Evolutionary conservation across 495 filamentous ascomycete species (phyloP), one percentile per base, ranked within the genome.

Genomic region (Penicillium silybi): DNA sequence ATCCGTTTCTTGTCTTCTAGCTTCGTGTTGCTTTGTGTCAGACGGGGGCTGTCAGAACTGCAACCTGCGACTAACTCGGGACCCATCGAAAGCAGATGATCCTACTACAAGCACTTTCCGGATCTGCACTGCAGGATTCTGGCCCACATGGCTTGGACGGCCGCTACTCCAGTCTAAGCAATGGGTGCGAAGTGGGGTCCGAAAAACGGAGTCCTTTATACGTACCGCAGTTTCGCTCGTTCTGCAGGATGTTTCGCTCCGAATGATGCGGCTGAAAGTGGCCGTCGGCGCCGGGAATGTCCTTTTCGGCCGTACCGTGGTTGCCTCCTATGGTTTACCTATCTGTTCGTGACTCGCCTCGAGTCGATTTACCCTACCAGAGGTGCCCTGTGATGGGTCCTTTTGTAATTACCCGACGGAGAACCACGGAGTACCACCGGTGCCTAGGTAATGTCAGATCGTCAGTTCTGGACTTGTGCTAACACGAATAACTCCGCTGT

Each of bases 191-290:
- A 17, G 39, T 53, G 44, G 43, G 54, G 50, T 48, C 54, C 49
- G 47, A 47, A 4, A 8, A 48, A 49, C 44, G 54, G 54, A 46
- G 44, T 17, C 34, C 15, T 42, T n/a, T 41, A n/a, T 45, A 45
- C 43, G 25, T 7, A 26, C 29, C 29, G 11, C 10, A 0, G 8
- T 32, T 32, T 32, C 29, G 1, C 10, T 32, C 3, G 1, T 48
- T 48, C 46, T 40, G 45, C 45, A 40, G 20, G 17, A 19, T 40
- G 11, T 37, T n/a, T n/a, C n/a, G n/a, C n/a, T n/a, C n/a, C n/a
- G n/a, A n/a, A n/a, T n/a, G n/a, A 48, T 48, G 46, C 18, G 46
- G 46, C 46, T 48, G 46, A 48, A 48, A 48, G 25, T 27, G 16
- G n/a, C 23, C 6, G 22, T 26, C 46, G 46, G 46, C n/a, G 9